These are phyloP conservation scores for Candida awuae DNA, from an alignment of 805 yeast species.

Conservation along the genomic window DNA sequence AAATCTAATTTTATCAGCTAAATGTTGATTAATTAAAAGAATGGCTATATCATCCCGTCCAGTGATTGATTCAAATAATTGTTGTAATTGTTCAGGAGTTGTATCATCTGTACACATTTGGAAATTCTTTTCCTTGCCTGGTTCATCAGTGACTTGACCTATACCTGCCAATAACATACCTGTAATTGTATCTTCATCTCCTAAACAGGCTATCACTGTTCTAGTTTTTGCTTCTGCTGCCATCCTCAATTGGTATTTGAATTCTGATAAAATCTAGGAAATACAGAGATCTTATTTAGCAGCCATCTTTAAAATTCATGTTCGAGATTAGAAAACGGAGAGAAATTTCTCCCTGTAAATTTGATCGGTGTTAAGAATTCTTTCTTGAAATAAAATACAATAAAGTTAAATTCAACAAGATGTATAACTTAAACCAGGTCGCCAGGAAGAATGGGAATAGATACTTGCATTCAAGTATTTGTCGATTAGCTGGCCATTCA, in stretches of 20 bases:
- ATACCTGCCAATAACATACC: constrained; percentile 93
- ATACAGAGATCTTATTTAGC: too few species aligned
- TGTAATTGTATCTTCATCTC: constrained; percentile 96
- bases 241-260: constrained; percentile 1
- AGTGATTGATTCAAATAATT: constrained; percentile 70
- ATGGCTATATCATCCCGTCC: constrained; percentile 87
- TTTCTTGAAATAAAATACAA: too few species aligned
- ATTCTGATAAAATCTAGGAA: too few species aligned
- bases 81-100: constrained; percentile 62
- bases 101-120: constrained; percentile 71
- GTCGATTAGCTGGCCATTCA: constrained; percentile 65
- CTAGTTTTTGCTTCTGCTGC: constrained; percentile 41
- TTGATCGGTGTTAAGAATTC: too few species aligned
- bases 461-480: constrained; percentile 3
- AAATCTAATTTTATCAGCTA: constrained; percentile 83
- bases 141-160: constrained; percentile 68
- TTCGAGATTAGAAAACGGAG: too few species aligned
- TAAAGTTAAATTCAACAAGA: too few species aligned
- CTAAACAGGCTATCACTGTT: constrained; percentile 83
- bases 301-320: too few species aligned
- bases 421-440: too few species aligned
- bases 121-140: constrained; percentile 72
- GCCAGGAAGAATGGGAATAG: not conserved
- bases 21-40: constrained; percentile 83
- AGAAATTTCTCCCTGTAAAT: too few species aligned